Base-by-base conservation (phyloP, 1,284 basidiomycete species). In the Microbotryomycetes sp. region DNA sequence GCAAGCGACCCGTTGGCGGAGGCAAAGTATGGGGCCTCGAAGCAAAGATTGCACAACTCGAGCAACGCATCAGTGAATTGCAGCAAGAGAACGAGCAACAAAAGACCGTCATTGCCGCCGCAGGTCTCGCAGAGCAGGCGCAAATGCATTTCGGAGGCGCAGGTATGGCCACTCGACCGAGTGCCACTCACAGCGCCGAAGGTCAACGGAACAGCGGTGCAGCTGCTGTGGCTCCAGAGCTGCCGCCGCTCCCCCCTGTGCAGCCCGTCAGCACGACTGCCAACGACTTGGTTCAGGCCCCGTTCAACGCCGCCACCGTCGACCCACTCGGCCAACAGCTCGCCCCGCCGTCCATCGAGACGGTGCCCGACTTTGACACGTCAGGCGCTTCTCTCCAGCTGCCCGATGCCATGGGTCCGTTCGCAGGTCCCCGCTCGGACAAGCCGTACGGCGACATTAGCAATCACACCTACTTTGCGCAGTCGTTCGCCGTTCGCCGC, bases 1-100 rank as follows among this genome's bases (percentile, higher is more conserved):
- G 60, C n/a, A 21, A 46, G 28, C 58, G 57, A 18, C 60, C 60
- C 5, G 60, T 62, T 24, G 60, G 60, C 3, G 60, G 60, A 7
- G 60, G 60, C 3, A 62, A 52, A 30, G 60, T 62, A 2, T 41
- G 48, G 0, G 56, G 51, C 1, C 60, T 62, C 41, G 60, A 62
- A 49, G 56, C 60, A 16, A 62, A 62, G 41, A 62, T 62, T 31
- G 48, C 18, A 5, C 30, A 57, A n/a, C 46, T 52, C 45, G 51
- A 61, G 48, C 24, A 27, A 21, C 45, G 24, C 3, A 49, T 56
- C n/a, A 45, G 16, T 15, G 54, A 56, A 5, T 28, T 56, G 1
- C 30, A 24, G 35, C 9, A 41, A 41, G 35, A 41, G 18, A 41
- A 41, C 35, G 35, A 41, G 35, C 35, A 41, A 41, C 35, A 41